Evolutionary conservation across 2,329 filamentous ascomycete species (phyloP).

Genomic region (Venturia effusa): DNA sequence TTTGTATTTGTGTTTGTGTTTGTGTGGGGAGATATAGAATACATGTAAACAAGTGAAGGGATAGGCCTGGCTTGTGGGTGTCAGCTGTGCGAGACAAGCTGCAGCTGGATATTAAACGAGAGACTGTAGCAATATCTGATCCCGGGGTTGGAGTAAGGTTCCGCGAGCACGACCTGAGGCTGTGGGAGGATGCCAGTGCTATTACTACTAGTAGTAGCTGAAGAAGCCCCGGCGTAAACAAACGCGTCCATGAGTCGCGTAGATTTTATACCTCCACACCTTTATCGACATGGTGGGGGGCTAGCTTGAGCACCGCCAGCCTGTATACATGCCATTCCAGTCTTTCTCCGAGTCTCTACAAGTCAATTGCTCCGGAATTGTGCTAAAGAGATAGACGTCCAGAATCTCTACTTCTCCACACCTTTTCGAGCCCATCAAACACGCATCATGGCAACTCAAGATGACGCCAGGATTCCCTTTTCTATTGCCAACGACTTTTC

Average conservation of each 20-base stretch:
- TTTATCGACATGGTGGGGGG: too few species aligned
- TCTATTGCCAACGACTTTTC: conserved; percentile 36
- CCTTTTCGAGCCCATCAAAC: too few species aligned
- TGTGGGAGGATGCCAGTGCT: not conserved
- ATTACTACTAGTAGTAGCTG: not conserved
- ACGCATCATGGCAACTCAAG: conserved; percentile 32
- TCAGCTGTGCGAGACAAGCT: not conserved
- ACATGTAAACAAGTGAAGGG: not conserved
- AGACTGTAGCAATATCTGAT: not conserved
- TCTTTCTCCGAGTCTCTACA: not conserved
- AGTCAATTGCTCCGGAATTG: not conserved
- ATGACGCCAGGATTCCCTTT: conserved; percentile 30
- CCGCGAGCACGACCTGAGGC: not conserved
- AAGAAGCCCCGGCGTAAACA: not conserved
- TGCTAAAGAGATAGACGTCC: too few species aligned
- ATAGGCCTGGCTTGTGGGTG: not conserved
- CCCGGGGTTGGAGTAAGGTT: not conserved
- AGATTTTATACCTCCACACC: not conserved
- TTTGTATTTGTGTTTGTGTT: too few species aligned
- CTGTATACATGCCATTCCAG: too few species aligned
- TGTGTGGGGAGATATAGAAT: not conserved
- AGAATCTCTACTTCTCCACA: too few species aligned
- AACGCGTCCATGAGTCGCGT: not conserved
- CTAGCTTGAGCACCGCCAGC: too few species aligned
- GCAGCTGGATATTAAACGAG: conserved; percentile 1